Evolutionary conservation across 2,329 filamentous ascomycete species (phyloP), one percentile per base, ranked within the genome.

Genomic region (Aspergillus bombycis): DNA sequence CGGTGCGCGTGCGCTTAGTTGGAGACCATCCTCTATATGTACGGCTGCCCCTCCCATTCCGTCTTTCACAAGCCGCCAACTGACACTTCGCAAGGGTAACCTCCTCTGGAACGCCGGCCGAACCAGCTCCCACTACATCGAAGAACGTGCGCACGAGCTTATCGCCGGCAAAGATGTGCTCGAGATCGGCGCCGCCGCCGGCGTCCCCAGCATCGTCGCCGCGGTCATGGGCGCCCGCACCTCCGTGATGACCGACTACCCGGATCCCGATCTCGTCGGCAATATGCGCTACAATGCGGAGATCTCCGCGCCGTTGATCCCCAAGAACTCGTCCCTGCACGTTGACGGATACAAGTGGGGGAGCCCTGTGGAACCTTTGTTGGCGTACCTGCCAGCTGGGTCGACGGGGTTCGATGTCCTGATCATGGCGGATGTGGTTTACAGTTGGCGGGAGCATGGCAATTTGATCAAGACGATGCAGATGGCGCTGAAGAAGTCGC

Each of bases 21-120:
- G 94, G 94, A 64, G 89, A 92, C 78, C 94, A 91, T 81, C 92
- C 93, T 28, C 86, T 96, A 16, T 96, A 96, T 87, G 87, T 89
- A 86, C 79, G 80, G 62, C 58, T 43, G 38, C 16, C 16, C 28
- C 19, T 41, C 52, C 41, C 48, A 57, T 43, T 46, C 21, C 38
- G 11, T 28, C 26, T 9, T 8, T 34, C 45, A 38, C 36, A 7
- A 36, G 43, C n/a, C 26, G 19, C 55, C 64, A 56, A 70, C 71
- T 71, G 67, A 73, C 67, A 48, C 50, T 14, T n/a, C 54, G 48
- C 59, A 71, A 87, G 87, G 94, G 92, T 19, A 92, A 97, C 78
- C 86, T 91, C 68, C 85, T 97, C 34, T 98, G 94, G 94, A 96
- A 97, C 77, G 94, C 92, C 65, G 90, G 90, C 64, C 90, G 91